Percentiles rank a stretch among this genome's conserved stretches.
Conservation (phyloP, 2,329 filamentous ascomycete genomes). For the Biscogniauxia marginata region DNA sequence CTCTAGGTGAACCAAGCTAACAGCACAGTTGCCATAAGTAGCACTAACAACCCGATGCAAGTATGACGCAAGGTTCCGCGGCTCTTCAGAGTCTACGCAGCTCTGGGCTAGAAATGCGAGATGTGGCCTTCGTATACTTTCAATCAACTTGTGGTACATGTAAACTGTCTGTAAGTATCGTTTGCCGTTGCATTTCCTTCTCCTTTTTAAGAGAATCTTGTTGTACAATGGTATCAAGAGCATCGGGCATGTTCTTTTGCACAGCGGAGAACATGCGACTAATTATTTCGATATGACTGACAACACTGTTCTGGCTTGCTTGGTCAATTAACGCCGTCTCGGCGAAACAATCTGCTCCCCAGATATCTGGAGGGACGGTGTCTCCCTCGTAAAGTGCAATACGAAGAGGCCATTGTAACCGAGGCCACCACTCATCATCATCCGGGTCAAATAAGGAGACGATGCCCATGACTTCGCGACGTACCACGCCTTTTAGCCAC, state of each 20-base stretch:
- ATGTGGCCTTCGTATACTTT: background rate
- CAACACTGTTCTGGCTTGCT: slow-evolving; percentile 30
- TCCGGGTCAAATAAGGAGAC: slow-evolving; percentile 57
- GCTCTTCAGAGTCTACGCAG: background rate
- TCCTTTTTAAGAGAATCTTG: slow-evolving; percentile 8
- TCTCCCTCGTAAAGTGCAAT: slow-evolving; percentile 57
- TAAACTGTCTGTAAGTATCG: slow-evolving; percentile 4
- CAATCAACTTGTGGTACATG: slow-evolving; percentile 12
- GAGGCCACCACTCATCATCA: slow-evolving; percentile 57
- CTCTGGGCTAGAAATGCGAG: background rate
- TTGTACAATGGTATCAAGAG: slow-evolving; percentile 14
- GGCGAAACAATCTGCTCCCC: slow-evolving; percentile 52
- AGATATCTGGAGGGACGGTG: slow-evolving; percentile 54
- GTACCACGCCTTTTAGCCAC: slow-evolving; percentile 69
- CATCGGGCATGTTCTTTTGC: slow-evolving; percentile 25
- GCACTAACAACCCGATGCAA: background rate
- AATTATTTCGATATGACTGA: slow-evolving; percentile 47
- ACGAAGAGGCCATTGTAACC: slow-evolving; percentile 59
- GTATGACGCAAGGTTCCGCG: background rate
- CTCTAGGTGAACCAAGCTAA: background rate
- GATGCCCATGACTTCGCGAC: slow-evolving; percentile 64
- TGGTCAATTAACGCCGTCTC: slow-evolving; percentile 39
- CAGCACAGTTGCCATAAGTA: background rate
- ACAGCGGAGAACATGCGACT: slow-evolving; percentile 38
- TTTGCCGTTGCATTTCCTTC: slow-evolving; percentile 4